These are phyloP conservation scores for Gloeopeniophorella convolvens DNA, from an alignment of 768 basidiomycete genomes.

Conservation along the genomic window DNA sequence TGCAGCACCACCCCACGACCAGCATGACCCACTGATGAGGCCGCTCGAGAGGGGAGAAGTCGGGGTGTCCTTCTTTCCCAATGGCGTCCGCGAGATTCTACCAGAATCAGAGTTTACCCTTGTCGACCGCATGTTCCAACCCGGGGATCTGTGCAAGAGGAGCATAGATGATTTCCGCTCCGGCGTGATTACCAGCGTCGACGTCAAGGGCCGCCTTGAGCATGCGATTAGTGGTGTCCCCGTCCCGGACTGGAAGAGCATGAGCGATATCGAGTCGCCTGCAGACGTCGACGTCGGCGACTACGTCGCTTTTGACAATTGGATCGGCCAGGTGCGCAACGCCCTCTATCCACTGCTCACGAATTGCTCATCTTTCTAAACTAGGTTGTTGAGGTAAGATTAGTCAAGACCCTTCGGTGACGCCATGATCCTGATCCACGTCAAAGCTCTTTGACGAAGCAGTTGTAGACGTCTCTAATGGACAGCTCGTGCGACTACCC, in stretches of 20 bases:
- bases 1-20: conserved; percentile 36
- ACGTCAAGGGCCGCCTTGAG: conserved; percentile 58
- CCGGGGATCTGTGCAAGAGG: conserved; percentile 79
- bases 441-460: conserved; percentile 83
- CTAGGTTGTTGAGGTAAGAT: conserved; percentile 70
- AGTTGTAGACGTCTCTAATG: conserved; percentile 58
- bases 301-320: conserved; percentile 75
- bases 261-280: conserved; percentile 50
- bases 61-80: conserved; percentile 63
- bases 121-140: conserved; percentile 69
- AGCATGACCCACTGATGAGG: conserved; percentile 67
- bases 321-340: conserved; percentile 77
- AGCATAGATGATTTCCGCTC: conserved; percentile 66
- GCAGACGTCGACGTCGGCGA: conserved; percentile 69
- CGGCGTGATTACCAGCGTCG: conserved; percentile 63
- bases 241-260: conserved; percentile 57
- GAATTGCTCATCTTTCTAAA: conserved; percentile 4
- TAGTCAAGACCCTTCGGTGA: background rate
- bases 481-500: conserved; percentile 62
- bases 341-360: conserved; percentile 14
- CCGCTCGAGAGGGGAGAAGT: conserved; percentile 75
- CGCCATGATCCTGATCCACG: conserved; percentile 15
- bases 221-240: conserved; percentile 64
- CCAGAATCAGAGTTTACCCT: conserved; percentile 62
- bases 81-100: conserved; percentile 57